Evolutionary conservation across 176 grass and related monocot genomes (phyloP), one percentile per base, ranked within the genome.

Genomic region (Tillandsia fasciculata): DNA sequence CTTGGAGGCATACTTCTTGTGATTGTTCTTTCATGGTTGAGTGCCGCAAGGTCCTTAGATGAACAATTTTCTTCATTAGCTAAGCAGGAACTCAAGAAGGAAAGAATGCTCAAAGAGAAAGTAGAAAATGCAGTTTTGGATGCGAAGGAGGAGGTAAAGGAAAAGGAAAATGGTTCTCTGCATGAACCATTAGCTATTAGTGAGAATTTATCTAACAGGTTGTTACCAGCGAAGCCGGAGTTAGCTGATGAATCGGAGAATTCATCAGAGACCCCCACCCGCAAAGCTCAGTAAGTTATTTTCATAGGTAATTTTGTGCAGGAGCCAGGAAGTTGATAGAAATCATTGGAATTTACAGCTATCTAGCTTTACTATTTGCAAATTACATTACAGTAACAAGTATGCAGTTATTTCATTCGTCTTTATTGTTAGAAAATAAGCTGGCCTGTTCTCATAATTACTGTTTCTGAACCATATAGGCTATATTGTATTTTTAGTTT

Each of bases 1-100:
- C 84, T 99, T 20, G 89, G 94, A 76, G 94, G 94, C 76, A 99
- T 99, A 75, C 83, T 99, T 26, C 82, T 99, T 20, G 82, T 88
- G 18, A 99, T 99, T 72, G 94, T 99, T 73, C 72, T 99, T 13
- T 74, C 87, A 9, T 99, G 94, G 94, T 51, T 99, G 18, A 80
- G 84, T 0, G 94, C 94, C 64, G 89, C 85, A 50, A 87, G 80
- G 66, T 99, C 94, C 68, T 73, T 99, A 0, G 94, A 99, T 65
- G 82, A 86, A 5, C 94, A 99, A 70, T 99, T 99, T 64, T 99
- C 94, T 56, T 72, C 89, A 52, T 80, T 99, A 76, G 94, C 89
- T 20, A 93, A 93, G 80, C 80, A 99, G 76, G 87, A 90, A 11
- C 83, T 93, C 8, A 89, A 88, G 77, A 93, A 49, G 81, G 86